Conservation (phyloP, 2,329 filamentous ascomycete species). For the Cladosporium sp. region DNA sequence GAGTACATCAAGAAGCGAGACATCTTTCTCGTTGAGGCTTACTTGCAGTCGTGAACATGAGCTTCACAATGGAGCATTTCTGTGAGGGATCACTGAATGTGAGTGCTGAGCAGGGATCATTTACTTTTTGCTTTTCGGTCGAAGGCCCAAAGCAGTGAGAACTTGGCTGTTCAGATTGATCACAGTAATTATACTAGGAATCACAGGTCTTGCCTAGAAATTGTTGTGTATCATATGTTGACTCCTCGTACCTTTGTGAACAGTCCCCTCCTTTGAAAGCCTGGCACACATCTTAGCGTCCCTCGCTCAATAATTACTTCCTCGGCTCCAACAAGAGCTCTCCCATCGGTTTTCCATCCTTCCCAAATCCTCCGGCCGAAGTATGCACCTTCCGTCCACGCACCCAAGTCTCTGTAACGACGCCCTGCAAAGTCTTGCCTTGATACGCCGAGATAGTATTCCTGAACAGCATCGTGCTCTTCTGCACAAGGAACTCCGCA, state of each 20-base stretch:
- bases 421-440: constrained; percentile 73
- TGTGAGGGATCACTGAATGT: not conserved
- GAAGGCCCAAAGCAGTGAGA: no score
- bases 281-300: not conserved
- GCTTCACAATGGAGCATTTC: not conserved
- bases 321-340: constrained; percentile 16
- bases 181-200: no score
- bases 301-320: not conserved
- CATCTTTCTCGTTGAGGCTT: not conserved
- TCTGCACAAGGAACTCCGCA: constrained; percentile 68
- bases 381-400: constrained; percentile 75
- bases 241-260: not conserved
- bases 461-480: constrained; percentile 87
- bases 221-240: not conserved
- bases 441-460: constrained; percentile 93
- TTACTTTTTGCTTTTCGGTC: not conserved
- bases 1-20: constrained; percentile 4
- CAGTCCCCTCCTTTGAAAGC: not conserved
- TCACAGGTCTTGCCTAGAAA: no score
- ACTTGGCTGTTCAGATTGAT: no score
- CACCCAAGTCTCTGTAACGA: constrained; percentile 84
- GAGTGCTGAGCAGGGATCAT: no score
- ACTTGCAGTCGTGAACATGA: not conserved
- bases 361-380: constrained; percentile 64
- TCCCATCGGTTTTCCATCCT: constrained; percentile 46